Evolutionary conservation across 352 stramenopile genomes (phyloP), one percentile per base, ranked within the genome.

Genomic region (Halophytophthora batemanensis): DNA sequence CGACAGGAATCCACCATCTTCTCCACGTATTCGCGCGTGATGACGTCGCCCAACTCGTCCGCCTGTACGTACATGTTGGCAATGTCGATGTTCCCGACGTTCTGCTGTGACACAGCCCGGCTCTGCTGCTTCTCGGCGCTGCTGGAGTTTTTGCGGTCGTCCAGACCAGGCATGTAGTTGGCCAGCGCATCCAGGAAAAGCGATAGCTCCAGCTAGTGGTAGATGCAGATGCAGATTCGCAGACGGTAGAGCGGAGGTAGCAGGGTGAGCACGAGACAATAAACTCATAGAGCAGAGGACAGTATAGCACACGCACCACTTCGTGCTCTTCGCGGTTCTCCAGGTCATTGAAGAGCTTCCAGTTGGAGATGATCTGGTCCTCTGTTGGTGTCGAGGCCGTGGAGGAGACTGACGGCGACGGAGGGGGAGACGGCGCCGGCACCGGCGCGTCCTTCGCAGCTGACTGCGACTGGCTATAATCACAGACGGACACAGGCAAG

Each of bases 271-370:
- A n/a, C n/a, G n/a, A n/a, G n/a, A n/a, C n/a, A n/a, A n/a, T n/a
- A n/a, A n/a, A n/a, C n/a, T n/a, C 18, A 61, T 28, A 47, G 17
- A 45, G 19, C 59, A 52, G 33, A n/a, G 22, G 2, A 4, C 28
- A 61, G 34, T n/a, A n/a, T 22, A 59, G 19, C 10, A 36, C 8
- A 68, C 76, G 23, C 51, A 92, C 78, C 66, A 87, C 82, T 67
- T 89, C 76, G 19, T 78, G 74, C 53, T 94, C 83, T 59, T 94
- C 83, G 35, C 80, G 73, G 60, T 89, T 92, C 55, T 94, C 83
- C 12, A 94, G 64, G 55, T 94, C 81, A 48, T 90, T 92, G 48
- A 94, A 94, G 13, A 94, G 66, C 54, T 94, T 89, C 81, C 81
- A 92, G 66, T 90, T 88, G 34, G 74, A 84, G 36, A 89, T 90